Percentiles rank a stretch among this genome's conserved stretches.
phyloP scores from a whole-genome alignment of 139 green algal species.

The Tetradesmus lagerheimii region DNA sequence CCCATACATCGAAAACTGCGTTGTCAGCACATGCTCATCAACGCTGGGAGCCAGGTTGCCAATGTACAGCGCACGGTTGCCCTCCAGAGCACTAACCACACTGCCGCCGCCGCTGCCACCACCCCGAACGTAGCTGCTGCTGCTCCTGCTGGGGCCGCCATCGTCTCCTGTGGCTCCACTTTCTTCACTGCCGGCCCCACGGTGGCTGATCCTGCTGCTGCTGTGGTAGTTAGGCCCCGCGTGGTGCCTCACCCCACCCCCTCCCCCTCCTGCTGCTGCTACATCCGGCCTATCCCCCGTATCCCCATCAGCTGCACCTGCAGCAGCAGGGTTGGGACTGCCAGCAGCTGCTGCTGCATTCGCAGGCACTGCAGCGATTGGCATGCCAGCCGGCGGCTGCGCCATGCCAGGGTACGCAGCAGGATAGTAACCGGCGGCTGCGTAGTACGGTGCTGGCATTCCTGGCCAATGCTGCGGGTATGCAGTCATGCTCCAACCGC shows the following conservation, averaged over 20 bases:
- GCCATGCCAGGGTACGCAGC: background rate
- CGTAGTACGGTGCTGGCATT: background rate
- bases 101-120: background rate
- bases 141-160: background rate
- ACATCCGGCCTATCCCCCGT: background rate
- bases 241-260: background rate
- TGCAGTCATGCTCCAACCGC: constrained; percentile 15
- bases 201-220: background rate
- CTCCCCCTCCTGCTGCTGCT: background rate
- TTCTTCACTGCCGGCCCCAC: background rate
- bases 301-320: too few relatives aligned
- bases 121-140: background rate
- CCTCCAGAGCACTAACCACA: background rate
- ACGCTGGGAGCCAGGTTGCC: constrained; percentile 75
- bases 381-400: background rate
- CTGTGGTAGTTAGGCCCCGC: background rate
- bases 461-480: constrained; percentile 28
- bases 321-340: too few relatives aligned
- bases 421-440: constrained; percentile 27
- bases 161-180: background rate
- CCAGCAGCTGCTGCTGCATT: background rate
- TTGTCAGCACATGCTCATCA: constrained; percentile 65
- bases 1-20: constrained; percentile 64
- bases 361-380: background rate
- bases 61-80: constrained; percentile 66